Base-by-base conservation (phyloP, 2,329 filamentous ascomycete species). In the Cytospora piceae region DNA sequence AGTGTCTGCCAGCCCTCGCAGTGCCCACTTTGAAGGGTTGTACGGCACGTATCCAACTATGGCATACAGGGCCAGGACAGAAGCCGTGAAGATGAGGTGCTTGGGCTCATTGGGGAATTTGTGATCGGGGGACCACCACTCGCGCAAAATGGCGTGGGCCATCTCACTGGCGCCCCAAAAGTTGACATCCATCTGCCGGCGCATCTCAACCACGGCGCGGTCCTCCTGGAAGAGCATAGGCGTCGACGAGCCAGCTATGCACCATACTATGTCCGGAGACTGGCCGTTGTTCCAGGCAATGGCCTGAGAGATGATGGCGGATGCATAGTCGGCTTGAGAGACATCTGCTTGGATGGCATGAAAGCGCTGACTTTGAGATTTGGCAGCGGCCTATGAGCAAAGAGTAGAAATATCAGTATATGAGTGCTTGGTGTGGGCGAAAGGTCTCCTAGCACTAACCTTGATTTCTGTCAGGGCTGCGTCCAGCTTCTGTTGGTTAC, bases 21-120 rank as follows among this genome's bases (percentile, higher is more conserved):
- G 82, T 1, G 95, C 95, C 62, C 89, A 89, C 79, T 99, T 99
- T 64, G 90, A 84, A 3, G 94, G 92, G 0, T 88, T 85, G 77
- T 99, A 99, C 0, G 92, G 85, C 0, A 83, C 84, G 77, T 99
- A 99, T 31, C 95, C 95, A 15, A 89, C 86, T 39, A 97, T 77
- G 15, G 92, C 86, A 72, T 90, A 88, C 72, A 97, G 90, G 1
- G 90, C 90, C 22, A 89, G 79, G 7, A 90, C 85, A 27, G 91
- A 95, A 20, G 89, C 88, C 0, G 95, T 98, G 78, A 98, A 92
- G 74, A 99, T 87, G 69, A 99, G 83, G 77, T 98, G 94, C 63
- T 90, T 86, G 12, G 89, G 82, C 58, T 82, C 76, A 42, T 81
- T 73, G 11, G 81, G 76, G 5, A 76, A 77, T 12, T 52, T 65